Base-by-base conservation (phyloP, 495 filamentous ascomycete species). In the Neurospora sp. region DNA sequence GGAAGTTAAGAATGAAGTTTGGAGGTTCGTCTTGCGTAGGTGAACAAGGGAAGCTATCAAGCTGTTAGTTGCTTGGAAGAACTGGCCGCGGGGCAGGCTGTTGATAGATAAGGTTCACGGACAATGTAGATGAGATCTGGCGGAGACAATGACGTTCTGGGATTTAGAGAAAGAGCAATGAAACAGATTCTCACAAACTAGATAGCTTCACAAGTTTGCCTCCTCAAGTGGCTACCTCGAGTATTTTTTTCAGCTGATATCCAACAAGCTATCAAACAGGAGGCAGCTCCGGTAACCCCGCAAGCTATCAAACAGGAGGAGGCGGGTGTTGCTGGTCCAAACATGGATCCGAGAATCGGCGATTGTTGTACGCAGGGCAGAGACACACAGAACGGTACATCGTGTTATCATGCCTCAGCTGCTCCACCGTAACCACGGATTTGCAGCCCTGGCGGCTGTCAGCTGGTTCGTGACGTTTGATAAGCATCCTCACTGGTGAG, bases 301-400 rank as follows among this genome's bases (percentile, higher is more conserved):
- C 27, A 27, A 42, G 69, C 22, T 37, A 71, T 71, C 71, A 35
- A 35, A 35, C 53, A 27, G 53, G 53, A 65, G 53, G 27, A 35
- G 27, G 27, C 14, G 53, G 53, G 18, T 65, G 14, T 35, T 65
- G 53, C 22, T 35, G 53, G 10, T 35, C 27, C 14, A 65, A 37
- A 18, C 18, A 35, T 37, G 27, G 70, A 69, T 73, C 71, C 71
- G 71, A 73, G 20, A 73, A 73, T 37, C 42, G 71, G 71, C 71
- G 41, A 65, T 65, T 35, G 53, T 35, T 11, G 22, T 3, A 18
- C 53, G 4, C 27, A 35, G 53, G 22, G 53, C 35, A 61, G 12
- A 61, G 2, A 18, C 35, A 37, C 35, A 0, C 35, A 37, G 35
- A 37, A 37, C 35, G 12, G 27, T 65, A 35, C 53, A 65, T 65